phyloP scores from a whole-genome alignment of 306 rosid genomes.

The Dalbergia oliveri region DNA sequence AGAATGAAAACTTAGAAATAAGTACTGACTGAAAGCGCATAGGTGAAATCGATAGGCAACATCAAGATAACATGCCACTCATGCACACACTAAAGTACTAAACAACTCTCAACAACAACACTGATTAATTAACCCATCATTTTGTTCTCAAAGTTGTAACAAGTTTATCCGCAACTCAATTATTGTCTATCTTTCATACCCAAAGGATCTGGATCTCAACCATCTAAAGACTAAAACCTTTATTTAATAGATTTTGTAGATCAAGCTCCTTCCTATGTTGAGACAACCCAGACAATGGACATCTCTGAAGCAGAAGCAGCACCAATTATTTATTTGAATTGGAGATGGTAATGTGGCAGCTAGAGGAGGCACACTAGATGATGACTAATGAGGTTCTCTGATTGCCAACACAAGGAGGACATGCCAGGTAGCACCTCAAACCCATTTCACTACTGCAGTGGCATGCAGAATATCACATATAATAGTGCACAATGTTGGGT shows the following conservation, averaged over 20 bases:
- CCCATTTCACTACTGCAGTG: background rate
- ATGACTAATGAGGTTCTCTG: constrained; percentile 48
- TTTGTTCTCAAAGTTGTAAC: constrained; percentile 34
- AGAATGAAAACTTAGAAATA: too few species aligned
- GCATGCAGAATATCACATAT: constrained; percentile 23
- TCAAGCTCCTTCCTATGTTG: constrained; percentile 33
- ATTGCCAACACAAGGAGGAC: constrained; percentile 39
- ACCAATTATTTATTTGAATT: constrained; percentile 3
- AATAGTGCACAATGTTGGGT: constrained; percentile 53
- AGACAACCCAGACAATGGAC: constrained; percentile 48
- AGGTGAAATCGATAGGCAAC: background rate
- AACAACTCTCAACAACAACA: too few species aligned
- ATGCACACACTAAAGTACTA: constrained; percentile 55
- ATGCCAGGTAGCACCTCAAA: constrained; percentile 39
- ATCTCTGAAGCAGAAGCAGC: background rate
- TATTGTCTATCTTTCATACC: constrained; percentile 32
- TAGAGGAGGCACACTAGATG: constrained; percentile 48
- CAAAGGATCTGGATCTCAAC: constrained; percentile 11
- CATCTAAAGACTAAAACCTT: background rate
- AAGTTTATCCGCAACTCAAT: background rate
- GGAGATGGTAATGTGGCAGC: constrained; percentile 54
- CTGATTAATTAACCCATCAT: background rate
- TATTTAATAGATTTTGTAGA: constrained; percentile 32
- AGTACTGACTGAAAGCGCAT: too few species aligned
- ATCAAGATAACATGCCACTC: constrained; percentile 45